Evolutionary conservation across 2,329 filamentous ascomycete genomes (phyloP).

Genomic region (Diaporthe longicolla): DNA sequence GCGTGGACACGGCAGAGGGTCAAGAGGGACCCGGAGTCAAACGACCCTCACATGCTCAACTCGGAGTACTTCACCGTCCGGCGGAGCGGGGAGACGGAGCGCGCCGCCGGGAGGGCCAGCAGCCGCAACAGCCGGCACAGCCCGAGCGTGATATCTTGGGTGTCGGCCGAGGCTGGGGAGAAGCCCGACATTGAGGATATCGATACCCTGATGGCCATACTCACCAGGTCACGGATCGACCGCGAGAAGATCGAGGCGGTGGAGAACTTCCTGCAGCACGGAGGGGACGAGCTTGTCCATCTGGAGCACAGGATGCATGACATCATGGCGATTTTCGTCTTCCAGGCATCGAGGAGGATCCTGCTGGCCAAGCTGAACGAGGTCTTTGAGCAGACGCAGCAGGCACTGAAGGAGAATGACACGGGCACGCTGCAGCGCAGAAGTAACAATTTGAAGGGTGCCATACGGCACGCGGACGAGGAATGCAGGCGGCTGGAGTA

Average conservation of each 20-base stretch:
- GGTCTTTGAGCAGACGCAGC: conserved; percentile 69
- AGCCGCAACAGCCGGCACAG: conserved; percentile 52
- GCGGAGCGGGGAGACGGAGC: conserved; percentile 61
- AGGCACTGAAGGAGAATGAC: conserved; percentile 62
- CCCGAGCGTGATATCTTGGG: conserved; percentile 50
- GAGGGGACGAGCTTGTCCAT: conserved; percentile 80
- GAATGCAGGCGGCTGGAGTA: conserved; percentile 87
- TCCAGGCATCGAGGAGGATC: conserved; percentile 86
- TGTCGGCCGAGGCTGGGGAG: conserved; percentile 56
- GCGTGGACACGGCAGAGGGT: conserved; percentile 88
- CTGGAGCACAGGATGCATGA: conserved; percentile 84
- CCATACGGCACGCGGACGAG: conserved; percentile 81
- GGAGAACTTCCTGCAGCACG: conserved; percentile 84
- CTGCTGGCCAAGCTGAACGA: conserved; percentile 79
- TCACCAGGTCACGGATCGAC: conserved; percentile 82
- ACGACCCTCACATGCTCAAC: conserved; percentile 76
- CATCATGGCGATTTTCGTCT: conserved; percentile 89
- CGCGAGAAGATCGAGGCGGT: conserved; percentile 91
- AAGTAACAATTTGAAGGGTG: conserved; percentile 79
- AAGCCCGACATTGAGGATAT: conserved; percentile 74
- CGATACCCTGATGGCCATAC: conserved; percentile 75
- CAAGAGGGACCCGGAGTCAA: conserved; percentile 67
- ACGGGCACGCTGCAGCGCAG: conserved; percentile 54
- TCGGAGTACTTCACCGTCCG: conserved; percentile 86
- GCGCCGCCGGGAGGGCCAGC: conserved; percentile 57